Conservation (phyloP, 164 flowering plant genomes). For the Vitis rotundifolia region DNA sequence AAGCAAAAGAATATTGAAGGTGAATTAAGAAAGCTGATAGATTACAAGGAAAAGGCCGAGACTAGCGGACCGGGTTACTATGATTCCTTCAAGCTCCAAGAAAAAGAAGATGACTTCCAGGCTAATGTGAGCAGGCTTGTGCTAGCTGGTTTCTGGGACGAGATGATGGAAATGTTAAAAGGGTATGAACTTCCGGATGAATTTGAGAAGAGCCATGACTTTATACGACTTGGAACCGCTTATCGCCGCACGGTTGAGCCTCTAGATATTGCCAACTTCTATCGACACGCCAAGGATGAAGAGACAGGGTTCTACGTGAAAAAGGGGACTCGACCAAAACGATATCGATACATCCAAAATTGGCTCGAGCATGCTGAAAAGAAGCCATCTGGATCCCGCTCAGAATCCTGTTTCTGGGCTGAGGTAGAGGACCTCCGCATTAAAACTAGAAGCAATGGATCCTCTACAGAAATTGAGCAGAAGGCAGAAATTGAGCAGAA, state of each 20-base stretch:
- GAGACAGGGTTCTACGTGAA: conserved; percentile 67
- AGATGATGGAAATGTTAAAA: conserved; percentile 65
- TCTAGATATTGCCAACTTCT: conserved; percentile 85
- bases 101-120: conserved; percentile 43
- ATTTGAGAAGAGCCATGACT: conserved; percentile 49
- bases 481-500: conserved; percentile 28
- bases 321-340: conserved; percentile 54
- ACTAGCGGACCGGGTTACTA: conserved; percentile 36
- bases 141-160: conserved; percentile 79
- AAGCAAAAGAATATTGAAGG: neutral
- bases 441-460: conserved; percentile 1
- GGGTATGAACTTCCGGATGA: conserved; percentile 67
- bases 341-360: conserved; percentile 65
- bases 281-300: conserved; percentile 63
- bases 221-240: conserved; percentile 61
- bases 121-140: conserved; percentile 69
- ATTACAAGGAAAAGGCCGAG: conserved; percentile 2
- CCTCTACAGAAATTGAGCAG: conserved; percentile 31
- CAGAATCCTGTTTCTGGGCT: conserved; percentile 69
- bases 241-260: conserved; percentile 72
- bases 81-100: conserved; percentile 52
- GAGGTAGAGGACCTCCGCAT: conserved; percentile 59
- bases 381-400: conserved; percentile 15
- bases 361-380: conserved; percentile 53
- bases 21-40: conserved; percentile 16